Evolutionary conservation across 345 rosid genomes (phyloP), one percentile per base, ranked within the genome.

Genomic region (Moricandia arvensis): DNA sequence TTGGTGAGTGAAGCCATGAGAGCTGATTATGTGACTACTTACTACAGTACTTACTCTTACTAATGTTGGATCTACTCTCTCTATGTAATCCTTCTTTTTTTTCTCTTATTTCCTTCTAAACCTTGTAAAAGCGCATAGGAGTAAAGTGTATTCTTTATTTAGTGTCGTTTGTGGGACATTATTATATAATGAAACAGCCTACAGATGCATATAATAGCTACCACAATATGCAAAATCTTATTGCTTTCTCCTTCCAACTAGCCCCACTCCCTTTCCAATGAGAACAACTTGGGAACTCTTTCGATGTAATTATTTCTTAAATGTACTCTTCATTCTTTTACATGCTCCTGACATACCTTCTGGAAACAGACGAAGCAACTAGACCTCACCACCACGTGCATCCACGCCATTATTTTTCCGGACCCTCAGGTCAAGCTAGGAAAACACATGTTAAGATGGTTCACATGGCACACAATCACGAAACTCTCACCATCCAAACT

Each of bases 1-100:
- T 10, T 12, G n/a, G 81, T 59, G 59, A 72, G 10, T 68, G 78
- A 62, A 78, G 87, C 87, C 89, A 66, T 83, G 57, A 82, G 86
- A 79, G 85, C 84, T 66, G 65, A 70, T 68, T 43, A 73, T 60
- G 73, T 66, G 73, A 74, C 68, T 68, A 53, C 60, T 55, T 55
- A 54, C 59, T 54, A 54, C 29, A 54, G 6, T 55, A 55, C 62
- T 75, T 51, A 72, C 63, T 15, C 24, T 59, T 68, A 68, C 51
- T 54, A 69, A 17, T 69, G 13, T 24, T 38, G 64, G 62, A 16
- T n/a, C 27, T 54, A 37, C 24, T 21, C 80, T 55, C 61, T 70
- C 29, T 15, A 54, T 80, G 57, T 76, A 37, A 7, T 30, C 30
- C 37, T 27, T 47, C 6, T 15, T 47, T 15, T 9, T 41, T 41